Percentiles rank a stretch among this genome's conserved stretches.
Conservation (phyloP, 2,329 filamentous ascomycete genomes). For the Microcyclosporella mali region DNA sequence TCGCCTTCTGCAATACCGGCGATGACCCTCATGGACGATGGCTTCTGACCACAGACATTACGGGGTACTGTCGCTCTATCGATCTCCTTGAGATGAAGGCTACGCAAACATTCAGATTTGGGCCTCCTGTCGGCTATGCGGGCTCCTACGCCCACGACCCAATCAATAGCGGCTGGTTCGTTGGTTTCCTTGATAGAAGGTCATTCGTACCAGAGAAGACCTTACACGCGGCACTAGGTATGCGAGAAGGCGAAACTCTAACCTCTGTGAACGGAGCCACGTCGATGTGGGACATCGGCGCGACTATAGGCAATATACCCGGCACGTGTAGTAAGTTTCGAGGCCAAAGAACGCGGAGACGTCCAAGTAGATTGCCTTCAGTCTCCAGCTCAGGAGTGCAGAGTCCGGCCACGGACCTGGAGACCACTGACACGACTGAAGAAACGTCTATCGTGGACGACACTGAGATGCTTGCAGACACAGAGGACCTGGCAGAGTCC, state of each 20-base stretch:
- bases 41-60: conserved; percentile 54
- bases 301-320: conserved; percentile 18
- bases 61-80: conserved; percentile 27
- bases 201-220: conserved; percentile 27
- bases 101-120: conserved; percentile 24
- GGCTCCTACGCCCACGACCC: conserved; percentile 17
- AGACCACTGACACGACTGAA: conserved; percentile 3
- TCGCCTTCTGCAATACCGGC: conserved; percentile 54
- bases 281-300: conserved; percentile 28
- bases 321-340: conserved; percentile 15
- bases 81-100: conserved; percentile 22
- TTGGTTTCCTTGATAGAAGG: conserved; percentile 34
- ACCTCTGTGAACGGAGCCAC: conserved; percentile 10
- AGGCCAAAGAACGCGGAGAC: neutral
- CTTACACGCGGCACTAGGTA: conserved; percentile 21
- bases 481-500: neutral
- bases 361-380: neutral
- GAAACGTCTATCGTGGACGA: neutral
- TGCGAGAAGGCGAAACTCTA: conserved; percentile 15
- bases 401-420: neutral
- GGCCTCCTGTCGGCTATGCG: conserved; percentile 5
- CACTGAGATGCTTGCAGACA: neutral
- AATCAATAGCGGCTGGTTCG: conserved; percentile 32
- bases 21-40: conserved; percentile 50
- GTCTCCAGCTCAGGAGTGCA: neutral